phyloP scores from a whole-genome alignment of 108 stramenopile species.

The Ochromonas danica region DNA sequence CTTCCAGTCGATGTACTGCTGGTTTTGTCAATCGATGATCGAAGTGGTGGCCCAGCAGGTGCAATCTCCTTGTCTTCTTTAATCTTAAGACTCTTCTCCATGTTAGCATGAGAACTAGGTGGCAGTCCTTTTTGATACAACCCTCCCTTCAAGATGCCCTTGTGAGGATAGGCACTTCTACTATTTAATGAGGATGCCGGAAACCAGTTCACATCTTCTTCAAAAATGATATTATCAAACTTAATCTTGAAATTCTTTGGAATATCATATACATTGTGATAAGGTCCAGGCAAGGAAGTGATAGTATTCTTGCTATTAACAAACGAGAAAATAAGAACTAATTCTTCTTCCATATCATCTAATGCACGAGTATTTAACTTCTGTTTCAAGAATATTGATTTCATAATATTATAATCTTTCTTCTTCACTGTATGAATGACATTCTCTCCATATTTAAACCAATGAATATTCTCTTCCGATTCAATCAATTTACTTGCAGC shows the following conservation, averaged over 20 bases:
- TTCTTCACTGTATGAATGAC: neutral
- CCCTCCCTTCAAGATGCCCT: slow-evolving; percentile 1
- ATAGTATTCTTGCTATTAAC: slow-evolving; percentile 32
- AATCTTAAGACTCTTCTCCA: too few species aligned
- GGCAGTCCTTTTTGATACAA: neutral
- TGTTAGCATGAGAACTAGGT: too few species aligned
- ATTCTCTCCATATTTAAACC: neutral
- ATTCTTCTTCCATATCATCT: slow-evolving; percentile 25
- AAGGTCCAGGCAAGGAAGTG: slow-evolving; percentile 27
- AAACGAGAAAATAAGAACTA: slow-evolving; percentile 13
- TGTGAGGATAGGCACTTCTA: neutral
- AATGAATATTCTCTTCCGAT: neutral
- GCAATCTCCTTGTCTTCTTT: too few species aligned
- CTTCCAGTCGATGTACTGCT: too few species aligned
- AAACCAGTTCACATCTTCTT: slow-evolving; percentile 21
- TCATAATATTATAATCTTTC: neutral
- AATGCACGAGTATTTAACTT: neutral
- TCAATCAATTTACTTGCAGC: neutral
- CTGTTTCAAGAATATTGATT: neutral
- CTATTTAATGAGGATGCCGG: neutral
- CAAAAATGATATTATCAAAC: neutral
- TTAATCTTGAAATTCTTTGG: slow-evolving; percentile 10
- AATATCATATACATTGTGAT: slow-evolving; percentile 3
- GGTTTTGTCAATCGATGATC: too few species aligned
- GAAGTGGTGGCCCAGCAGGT: too few species aligned